Evolutionary conservation across 306 rosid species (phyloP).

Genomic region (Begonia peltatifolia): DNA sequence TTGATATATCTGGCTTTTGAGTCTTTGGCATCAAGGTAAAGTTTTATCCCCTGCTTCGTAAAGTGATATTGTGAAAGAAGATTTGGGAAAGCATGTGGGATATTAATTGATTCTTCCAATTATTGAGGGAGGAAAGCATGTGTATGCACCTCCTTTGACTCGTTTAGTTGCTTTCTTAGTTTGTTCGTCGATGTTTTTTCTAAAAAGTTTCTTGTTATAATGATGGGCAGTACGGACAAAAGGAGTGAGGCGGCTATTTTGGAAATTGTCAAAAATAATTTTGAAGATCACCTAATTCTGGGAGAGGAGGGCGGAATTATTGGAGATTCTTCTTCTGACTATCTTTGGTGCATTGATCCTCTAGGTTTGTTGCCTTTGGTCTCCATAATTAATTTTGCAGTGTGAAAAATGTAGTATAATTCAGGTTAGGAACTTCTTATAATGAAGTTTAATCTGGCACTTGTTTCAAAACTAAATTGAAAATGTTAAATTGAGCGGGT

Average conservation of each 20-base stretch:
- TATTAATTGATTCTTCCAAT: neutral
- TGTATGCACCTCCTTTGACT: neutral
- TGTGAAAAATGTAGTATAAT: neutral
- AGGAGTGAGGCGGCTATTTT: slow-evolving; percentile 83
- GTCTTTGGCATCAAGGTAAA: neutral
- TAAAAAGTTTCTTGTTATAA: neutral
- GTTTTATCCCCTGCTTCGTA: neutral
- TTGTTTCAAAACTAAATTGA: too few species aligned
- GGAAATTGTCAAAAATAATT: slow-evolving; percentile 56
- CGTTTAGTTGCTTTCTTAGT: neutral
- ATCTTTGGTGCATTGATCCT: slow-evolving; percentile 99
- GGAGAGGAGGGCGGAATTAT: slow-evolving; percentile 97
- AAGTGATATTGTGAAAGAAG: neutral
- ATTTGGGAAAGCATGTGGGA: neutral
- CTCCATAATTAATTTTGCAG: neutral
- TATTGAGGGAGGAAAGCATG: neutral
- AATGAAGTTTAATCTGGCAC: slow-evolving; percentile 1
- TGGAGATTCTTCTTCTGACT: slow-evolving; percentile 80
- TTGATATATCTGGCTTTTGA: neutral
- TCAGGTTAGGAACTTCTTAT: neutral
- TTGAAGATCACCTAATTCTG: slow-evolving; percentile 74
- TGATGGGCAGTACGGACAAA: slow-evolving; percentile 71
- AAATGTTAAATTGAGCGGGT: too few species aligned
- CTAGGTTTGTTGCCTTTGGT: slow-evolving; percentile 36
- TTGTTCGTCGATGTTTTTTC: neutral